Conservation (phyloP, 2,329 filamentous ascomycete species). For the Metarhizium brunneum region DNA sequence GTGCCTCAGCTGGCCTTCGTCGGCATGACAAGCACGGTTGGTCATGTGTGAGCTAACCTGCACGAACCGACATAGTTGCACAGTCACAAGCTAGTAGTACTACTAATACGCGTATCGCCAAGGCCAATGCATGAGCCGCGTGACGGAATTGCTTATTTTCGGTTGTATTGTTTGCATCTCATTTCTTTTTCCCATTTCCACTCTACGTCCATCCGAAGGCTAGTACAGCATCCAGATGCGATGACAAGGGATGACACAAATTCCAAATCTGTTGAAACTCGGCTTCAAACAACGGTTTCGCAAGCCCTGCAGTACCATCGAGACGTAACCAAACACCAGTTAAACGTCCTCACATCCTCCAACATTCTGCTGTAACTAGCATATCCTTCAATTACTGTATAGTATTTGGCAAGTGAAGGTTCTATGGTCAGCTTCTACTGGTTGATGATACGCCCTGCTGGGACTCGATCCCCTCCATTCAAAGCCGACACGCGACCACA, state of each 20-base stretch:
- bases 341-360: not conserved
- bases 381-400: too few species aligned
- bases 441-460: not conserved
- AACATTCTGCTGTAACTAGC: too few species aligned
- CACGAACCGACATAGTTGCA: not conserved
- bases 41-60: not conserved
- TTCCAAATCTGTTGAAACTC: not conserved
- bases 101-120: too few species aligned
- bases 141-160: too few species aligned
- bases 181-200: too few species aligned
- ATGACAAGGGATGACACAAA: not conserved
- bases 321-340: not conserved
- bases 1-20: too few species aligned
- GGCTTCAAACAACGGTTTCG: not conserved
- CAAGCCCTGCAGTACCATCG: not conserved
- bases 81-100: too few species aligned
- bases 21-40: not conserved
- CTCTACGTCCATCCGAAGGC: not conserved
- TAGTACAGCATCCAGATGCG: too few species aligned
- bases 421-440: too few species aligned
- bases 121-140: too few species aligned
- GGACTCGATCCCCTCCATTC: not conserved
- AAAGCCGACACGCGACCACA: not conserved
- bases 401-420: too few species aligned
- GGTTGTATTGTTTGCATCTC: too few species aligned